Evolutionary conservation across 2,329 filamentous ascomycete species (phyloP).

Genomic region (Geosmithia putterillii): DNA sequence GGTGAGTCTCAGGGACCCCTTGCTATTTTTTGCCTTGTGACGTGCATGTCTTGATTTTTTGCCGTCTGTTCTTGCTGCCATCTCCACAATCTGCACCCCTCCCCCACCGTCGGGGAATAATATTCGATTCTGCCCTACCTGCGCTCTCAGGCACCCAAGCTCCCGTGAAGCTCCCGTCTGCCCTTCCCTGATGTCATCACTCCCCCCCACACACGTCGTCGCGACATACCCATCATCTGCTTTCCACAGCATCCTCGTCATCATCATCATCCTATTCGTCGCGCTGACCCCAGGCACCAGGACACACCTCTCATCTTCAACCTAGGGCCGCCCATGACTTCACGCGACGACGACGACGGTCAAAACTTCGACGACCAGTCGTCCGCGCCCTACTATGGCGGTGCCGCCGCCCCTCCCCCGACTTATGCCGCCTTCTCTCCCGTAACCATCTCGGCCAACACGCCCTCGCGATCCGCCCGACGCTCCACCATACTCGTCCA

Average conservation of each 20-base stretch:
- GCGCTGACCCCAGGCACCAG: conserved; percentile 8
- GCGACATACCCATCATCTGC: conserved; percentile 2
- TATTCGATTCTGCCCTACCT: not conserved
- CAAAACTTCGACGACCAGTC: conserved; percentile 19
- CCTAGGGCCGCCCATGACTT: conserved; percentile 23
- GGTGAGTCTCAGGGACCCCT: conserved; percentile 6
- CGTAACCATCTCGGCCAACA: conserved; percentile 57
- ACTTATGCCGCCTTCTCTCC: conserved; percentile 89
- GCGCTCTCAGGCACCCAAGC: not conserved
- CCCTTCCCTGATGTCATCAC: not conserved
- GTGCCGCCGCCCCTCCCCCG: conserved; percentile 36
- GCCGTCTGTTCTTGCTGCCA: not conserved
- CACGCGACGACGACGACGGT: conserved; percentile 23
- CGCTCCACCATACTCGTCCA: conserved; percentile 89
- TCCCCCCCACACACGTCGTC: not conserved
- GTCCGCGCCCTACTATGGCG: conserved; percentile 42
- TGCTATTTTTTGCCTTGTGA: not conserved
- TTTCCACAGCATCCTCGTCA: not conserved
- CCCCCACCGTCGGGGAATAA: not conserved
- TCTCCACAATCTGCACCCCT: not conserved
- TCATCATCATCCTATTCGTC: not conserved
- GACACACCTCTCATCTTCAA: conserved; percentile 40
- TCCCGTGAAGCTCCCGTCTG: not conserved
- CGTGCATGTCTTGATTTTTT: no score
- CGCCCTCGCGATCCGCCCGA: conserved; percentile 49